A percentile compares a stretch with the other conserved stretches of the same genome.
phyloP scores from a whole-genome alignment of 345 rosid genomes.

The Heritiera fomes region DNA sequence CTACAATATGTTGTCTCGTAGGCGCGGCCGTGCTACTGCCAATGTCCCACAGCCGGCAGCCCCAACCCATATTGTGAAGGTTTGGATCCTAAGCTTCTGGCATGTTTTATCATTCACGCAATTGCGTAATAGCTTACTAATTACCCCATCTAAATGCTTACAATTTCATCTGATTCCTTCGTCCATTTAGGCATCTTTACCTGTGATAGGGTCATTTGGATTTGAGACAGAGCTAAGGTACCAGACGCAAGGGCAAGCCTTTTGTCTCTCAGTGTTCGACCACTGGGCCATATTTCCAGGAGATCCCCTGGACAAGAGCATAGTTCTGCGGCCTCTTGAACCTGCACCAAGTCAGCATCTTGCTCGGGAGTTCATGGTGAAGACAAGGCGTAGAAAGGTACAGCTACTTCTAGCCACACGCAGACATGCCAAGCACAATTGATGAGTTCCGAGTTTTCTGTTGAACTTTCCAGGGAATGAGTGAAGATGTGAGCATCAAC shows the following conservation, averaged over 20 bases:
- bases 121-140: slow-evolving; percentile 6
- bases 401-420: not conserved
- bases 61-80: slow-evolving; percentile 95
- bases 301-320: slow-evolving; percentile 75
- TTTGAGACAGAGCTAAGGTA: slow-evolving; percentile 80
- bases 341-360: slow-evolving; percentile 83
- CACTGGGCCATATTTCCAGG: slow-evolving; percentile 84
- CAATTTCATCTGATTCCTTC: not conserved
- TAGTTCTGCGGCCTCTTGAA: slow-evolving; percentile 72
- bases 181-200: slow-evolving; percentile 64
- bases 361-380: slow-evolving; percentile 84
- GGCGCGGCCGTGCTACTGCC: slow-evolving; percentile 98
- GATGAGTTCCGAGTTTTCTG: slow-evolving; percentile 47
- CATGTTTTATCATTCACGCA: not conserved
- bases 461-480: slow-evolving; percentile 58
- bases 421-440: slow-evolving; percentile 44
- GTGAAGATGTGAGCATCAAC: slow-evolving; percentile 84
- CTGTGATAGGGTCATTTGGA: slow-evolving; percentile 75
- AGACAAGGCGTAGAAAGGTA: slow-evolving; percentile 77
- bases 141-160: not conserved
- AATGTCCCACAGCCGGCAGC: slow-evolving; percentile 99
- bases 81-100: slow-evolving; percentile 23
- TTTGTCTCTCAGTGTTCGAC: slow-evolving; percentile 60
- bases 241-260: slow-evolving; percentile 80
- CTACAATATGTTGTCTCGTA: slow-evolving; percentile 86